These are phyloP conservation scores for Malus sieversii DNA, from an alignment of 306 rosid genomes.

Conservation along the genomic window DNA sequence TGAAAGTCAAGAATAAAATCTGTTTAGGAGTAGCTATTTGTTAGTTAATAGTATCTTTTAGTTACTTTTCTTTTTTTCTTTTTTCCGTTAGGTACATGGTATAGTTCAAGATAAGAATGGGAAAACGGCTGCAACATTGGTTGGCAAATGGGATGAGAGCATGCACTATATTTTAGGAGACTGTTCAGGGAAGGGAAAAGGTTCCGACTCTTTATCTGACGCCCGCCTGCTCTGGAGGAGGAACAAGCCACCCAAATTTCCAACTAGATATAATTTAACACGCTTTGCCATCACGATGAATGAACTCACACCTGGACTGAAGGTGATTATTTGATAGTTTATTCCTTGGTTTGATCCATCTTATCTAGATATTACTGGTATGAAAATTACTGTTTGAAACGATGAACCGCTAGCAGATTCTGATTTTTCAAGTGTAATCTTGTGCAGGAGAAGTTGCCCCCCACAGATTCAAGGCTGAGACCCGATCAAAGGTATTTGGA, in stretches of 20 bases:
- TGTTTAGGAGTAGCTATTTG: not conserved
- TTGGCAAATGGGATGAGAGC: constrained; percentile 99
- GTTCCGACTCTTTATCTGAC: constrained; percentile 65
- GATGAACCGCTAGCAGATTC: not conserved
- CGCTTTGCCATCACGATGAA: constrained; percentile 94
- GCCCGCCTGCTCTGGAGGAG: constrained; percentile 81
- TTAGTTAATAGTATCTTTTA: not conserved
- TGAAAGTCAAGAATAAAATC: not conserved
- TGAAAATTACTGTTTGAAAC: not conserved
- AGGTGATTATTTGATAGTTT: constrained; percentile 46
- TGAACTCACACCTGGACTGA: constrained; percentile 81
- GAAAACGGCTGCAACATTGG: constrained; percentile 73
- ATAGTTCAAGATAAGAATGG: constrained; percentile 76
- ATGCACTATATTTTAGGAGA: constrained; percentile 82
- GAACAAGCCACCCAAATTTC: constrained; percentile 67
- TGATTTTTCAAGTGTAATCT: not conserved
- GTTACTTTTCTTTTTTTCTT: no score
- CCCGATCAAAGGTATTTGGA: constrained; percentile 97
- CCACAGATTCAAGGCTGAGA: constrained; percentile 97
- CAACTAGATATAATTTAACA: constrained; percentile 89
- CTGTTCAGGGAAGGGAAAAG: constrained; percentile 73
- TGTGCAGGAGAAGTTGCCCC: constrained; percentile 85
- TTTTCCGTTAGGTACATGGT: constrained; percentile 65
- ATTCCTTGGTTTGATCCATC: not conserved
- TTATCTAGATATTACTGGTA: not conserved